Percentiles rank a stretch among this genome's conserved stretches.
Evolutionary conservation across 2,329 filamentous ascomycete genomes (phyloP).

Genomic region (Ascochyta clinopodiicola): DNA sequence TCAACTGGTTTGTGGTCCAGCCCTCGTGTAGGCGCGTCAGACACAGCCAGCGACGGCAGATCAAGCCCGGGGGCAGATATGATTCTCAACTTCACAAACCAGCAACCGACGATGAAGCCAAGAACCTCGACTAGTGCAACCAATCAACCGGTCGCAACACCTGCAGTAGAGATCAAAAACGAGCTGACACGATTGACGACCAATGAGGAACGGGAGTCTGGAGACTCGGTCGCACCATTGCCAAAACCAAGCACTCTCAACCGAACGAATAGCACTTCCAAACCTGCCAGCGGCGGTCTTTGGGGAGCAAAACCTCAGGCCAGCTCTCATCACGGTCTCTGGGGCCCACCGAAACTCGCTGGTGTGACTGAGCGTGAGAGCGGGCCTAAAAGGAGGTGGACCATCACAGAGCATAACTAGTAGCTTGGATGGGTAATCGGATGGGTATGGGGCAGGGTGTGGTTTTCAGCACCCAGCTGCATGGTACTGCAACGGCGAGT

Average conservation of each 20-base stretch:
- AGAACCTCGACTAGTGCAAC: slow-evolving; percentile 15
- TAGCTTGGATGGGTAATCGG: background rate
- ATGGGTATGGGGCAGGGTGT: background rate
- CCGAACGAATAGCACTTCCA: slow-evolving; percentile 21
- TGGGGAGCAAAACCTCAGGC: slow-evolving; percentile 33
- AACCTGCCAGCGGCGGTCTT: slow-evolving; percentile 21
- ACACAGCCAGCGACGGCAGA: slow-evolving; percentile 27
- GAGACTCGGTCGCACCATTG: slow-evolving; percentile 42
- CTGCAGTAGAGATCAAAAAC: slow-evolving; percentile 12
- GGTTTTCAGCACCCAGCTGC: background rate
- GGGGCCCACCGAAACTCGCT: slow-evolving; percentile 49
- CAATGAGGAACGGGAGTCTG: slow-evolving; percentile 38
- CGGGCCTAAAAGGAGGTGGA: slow-evolving; percentile 54
- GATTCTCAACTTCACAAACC: slow-evolving; percentile 41
- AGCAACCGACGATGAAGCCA: slow-evolving; percentile 26
- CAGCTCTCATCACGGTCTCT: slow-evolving; percentile 48
- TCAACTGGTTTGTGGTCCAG: slow-evolving; percentile 51
- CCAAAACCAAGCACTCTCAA: slow-evolving; percentile 29
- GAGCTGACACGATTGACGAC: slow-evolving; percentile 24
- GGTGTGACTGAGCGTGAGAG: slow-evolving; percentile 46
- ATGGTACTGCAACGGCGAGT: background rate
- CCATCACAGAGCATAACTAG: slow-evolving; percentile 46
- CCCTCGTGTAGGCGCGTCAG: slow-evolving; percentile 25
- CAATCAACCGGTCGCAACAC: slow-evolving; percentile 14
- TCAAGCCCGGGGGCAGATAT: slow-evolving; percentile 41